Percentiles rank a stretch among this genome's conserved stretches.
Conservation (phyloP, 441 rosid genomes). For the Jatropha podagrica region DNA sequence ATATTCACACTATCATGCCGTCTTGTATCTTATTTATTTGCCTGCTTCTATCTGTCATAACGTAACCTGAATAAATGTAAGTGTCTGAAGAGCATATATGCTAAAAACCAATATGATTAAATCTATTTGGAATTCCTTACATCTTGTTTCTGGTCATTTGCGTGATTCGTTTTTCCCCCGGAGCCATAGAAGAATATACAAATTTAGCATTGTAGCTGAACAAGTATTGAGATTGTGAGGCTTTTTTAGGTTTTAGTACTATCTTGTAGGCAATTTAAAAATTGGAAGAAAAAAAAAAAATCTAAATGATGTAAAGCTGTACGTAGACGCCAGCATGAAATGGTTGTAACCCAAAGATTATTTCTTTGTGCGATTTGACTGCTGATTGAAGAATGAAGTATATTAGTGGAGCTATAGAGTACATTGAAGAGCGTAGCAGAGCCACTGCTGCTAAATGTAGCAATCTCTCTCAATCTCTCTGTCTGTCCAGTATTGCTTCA, state of each 20-base stretch:
- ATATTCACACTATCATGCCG: background rate
- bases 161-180: background rate
- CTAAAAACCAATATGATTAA: slow-evolving; percentile 3
- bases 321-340: background rate
- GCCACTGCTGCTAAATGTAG: too few species aligned
- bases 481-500: too few species aligned
- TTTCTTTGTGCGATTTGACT: too few species aligned
- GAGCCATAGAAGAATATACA: background rate
- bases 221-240: background rate
- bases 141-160: background rate
- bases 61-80: slow-evolving; percentile 1
- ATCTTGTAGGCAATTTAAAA: background rate
- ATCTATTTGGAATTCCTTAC: background rate
- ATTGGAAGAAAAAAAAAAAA: too few species aligned
- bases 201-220: background rate
- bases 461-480: too few species aligned
- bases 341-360: background rate
- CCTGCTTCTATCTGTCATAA: background rate
- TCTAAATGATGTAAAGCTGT: background rate
- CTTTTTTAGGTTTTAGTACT: background rate
- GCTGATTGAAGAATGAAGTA: too few species aligned
- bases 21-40: background rate
- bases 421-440: too few species aligned
- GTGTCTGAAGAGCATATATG: slow-evolving; percentile 16
- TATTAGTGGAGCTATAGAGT: too few species aligned